A percentile compares a stretch with the other conserved stretches of the same genome.
Evolutionary conservation across 371 early-diverging fungal genomes (phyloP).

Genomic region (Blastocladiella emersonii): DNA sequence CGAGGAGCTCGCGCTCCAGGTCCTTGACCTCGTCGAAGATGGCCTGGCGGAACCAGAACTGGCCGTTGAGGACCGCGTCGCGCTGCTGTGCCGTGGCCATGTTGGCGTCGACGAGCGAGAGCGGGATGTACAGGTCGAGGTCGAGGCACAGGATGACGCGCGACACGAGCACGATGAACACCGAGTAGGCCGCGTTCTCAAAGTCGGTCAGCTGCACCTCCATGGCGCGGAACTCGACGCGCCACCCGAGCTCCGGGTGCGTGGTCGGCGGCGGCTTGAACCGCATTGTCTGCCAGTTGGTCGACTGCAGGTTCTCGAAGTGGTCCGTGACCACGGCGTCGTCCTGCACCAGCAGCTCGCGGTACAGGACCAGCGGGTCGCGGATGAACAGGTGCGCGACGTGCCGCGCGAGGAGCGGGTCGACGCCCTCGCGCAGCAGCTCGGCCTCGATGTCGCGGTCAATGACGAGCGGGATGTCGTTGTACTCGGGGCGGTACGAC

Average conservation of each 20-base stretch:
- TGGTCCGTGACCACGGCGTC: slow-evolving; percentile 74
- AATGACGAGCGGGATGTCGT: slow-evolving; percentile 76
- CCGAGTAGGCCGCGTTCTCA: slow-evolving; percentile 93
- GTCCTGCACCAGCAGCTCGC: slow-evolving; percentile 78
- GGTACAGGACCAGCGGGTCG: slow-evolving; percentile 93
- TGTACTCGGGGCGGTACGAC: slow-evolving; percentile 75
- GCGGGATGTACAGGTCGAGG: slow-evolving; percentile 90
- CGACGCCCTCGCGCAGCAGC: slow-evolving; percentile 59
- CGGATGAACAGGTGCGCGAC: slow-evolving; percentile 95
- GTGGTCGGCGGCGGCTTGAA: slow-evolving; percentile 95
- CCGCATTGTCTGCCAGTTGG: slow-evolving; percentile 98
- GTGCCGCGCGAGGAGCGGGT: slow-evolving; percentile 83
- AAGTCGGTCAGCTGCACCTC: slow-evolving; percentile 96
- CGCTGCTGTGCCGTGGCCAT: slow-evolving; percentile 79
- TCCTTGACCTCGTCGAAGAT: slow-evolving; percentile 35
- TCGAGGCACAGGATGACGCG: slow-evolving; percentile 73
- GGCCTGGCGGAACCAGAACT: slow-evolving; percentile 87
- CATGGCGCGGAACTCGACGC: slow-evolving; percentile 97
- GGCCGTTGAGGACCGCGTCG: slow-evolving; percentile 62
- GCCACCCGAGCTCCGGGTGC: slow-evolving; percentile 81
- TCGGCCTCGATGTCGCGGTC: slow-evolving; percentile 62
- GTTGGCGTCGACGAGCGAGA: slow-evolving; percentile 65
- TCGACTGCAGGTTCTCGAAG: slow-evolving; percentile 97
- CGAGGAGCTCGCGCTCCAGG: not conserved
- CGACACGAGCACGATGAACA: slow-evolving; percentile 85